A percentile compares a stretch with the other conserved stretches of the same genome.
Evolutionary conservation across 352 stramenopile genomes (phyloP).

Genomic region (Phytopythium sindhum): DNA sequence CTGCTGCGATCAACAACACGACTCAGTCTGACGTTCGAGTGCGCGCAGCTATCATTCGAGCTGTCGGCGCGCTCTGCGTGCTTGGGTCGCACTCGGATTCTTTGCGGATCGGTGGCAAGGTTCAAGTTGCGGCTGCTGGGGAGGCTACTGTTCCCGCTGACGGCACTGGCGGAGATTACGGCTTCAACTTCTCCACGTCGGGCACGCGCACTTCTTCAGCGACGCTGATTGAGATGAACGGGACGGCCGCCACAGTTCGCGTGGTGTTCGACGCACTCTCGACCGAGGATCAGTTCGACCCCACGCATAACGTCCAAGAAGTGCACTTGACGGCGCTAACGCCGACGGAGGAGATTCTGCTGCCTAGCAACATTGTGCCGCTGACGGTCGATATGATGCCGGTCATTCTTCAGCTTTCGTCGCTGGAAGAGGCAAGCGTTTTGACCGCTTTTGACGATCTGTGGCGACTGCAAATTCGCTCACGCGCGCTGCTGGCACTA

Average conservation of each 20-base stretch:
- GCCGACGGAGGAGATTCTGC: conserved; percentile 75
- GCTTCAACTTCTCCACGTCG: conserved; percentile 39
- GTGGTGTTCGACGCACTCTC: conserved; percentile 73
- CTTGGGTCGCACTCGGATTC: conserved; percentile 83
- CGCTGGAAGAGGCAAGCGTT: conserved; percentile 63
- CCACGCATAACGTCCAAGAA: conserved; percentile 82
- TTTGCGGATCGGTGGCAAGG: conserved; percentile 74
- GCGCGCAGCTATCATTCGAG: conserved; percentile 70
- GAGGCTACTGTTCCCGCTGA: conserved; percentile 19
- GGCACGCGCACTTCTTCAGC: conserved; percentile 43
- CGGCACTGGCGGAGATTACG: conserved; percentile 27
- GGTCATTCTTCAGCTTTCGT: conserved; percentile 77
- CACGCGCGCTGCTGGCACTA: conserved; percentile 69
- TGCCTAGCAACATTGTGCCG: conserved; percentile 41
- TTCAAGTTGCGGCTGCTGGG: conserved; percentile 47
- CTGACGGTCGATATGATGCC: conserved; percentile 79
- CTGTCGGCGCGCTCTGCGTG: conserved; percentile 78
- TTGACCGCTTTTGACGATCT: conserved; percentile 71
- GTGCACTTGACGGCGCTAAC: conserved; percentile 62
- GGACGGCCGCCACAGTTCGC: conserved; percentile 55
- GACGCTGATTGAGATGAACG: conserved; percentile 75
- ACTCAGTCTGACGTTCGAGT: conserved; percentile 61
- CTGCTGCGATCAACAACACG: conserved; percentile 1
- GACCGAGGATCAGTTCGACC: conserved; percentile 59
- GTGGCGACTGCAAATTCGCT: conserved; percentile 85